These are phyloP conservation scores for Alloteropsis semialata DNA, from an alignment of 176 grass and related monocot genomes.

Conservation along the genomic window DNA sequence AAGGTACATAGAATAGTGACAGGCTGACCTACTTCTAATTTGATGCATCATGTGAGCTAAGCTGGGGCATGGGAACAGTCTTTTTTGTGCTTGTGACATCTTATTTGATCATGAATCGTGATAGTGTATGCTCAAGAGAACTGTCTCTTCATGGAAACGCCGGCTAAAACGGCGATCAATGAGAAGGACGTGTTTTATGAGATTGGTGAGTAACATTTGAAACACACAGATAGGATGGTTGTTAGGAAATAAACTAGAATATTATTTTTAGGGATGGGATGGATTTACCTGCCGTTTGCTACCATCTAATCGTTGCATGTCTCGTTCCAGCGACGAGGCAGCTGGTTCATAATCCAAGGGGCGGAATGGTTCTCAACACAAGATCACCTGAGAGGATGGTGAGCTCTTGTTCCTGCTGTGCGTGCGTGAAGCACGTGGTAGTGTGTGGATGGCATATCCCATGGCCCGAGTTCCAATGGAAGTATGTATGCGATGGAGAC, in stretches of 20 bases:
- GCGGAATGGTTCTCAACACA: constrained; percentile 68
- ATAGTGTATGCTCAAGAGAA: constrained; percentile 84
- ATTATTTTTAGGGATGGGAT: neutral
- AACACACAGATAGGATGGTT: neutral
- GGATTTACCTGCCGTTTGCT: neutral
- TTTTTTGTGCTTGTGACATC: too few species aligned
- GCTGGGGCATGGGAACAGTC: neutral
- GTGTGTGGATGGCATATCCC: neutral
- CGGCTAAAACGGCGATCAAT: constrained; percentile 90
- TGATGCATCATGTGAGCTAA: neutral
- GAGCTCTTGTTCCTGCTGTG: constrained; percentile 78
- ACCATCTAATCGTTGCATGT: neutral
- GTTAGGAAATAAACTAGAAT: neutral
- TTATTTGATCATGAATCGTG: too few species aligned
- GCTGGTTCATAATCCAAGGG: constrained; percentile 46
- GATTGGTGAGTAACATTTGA: constrained; percentile 65
- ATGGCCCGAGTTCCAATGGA: constrained; percentile 8
- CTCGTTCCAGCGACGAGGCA: constrained; percentile 73
- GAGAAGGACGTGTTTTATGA: constrained; percentile 90
- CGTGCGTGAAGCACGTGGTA: constrained; percentile 33
- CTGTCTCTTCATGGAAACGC: constrained; percentile 83
- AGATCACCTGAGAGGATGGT: constrained; percentile 60
- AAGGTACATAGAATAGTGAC: neutral
- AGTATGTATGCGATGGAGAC: constrained; percentile 16
- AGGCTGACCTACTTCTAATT: neutral